Base-by-base conservation (phyloP, 306 rosid genomes). In the Casuarina glauca region DNA sequence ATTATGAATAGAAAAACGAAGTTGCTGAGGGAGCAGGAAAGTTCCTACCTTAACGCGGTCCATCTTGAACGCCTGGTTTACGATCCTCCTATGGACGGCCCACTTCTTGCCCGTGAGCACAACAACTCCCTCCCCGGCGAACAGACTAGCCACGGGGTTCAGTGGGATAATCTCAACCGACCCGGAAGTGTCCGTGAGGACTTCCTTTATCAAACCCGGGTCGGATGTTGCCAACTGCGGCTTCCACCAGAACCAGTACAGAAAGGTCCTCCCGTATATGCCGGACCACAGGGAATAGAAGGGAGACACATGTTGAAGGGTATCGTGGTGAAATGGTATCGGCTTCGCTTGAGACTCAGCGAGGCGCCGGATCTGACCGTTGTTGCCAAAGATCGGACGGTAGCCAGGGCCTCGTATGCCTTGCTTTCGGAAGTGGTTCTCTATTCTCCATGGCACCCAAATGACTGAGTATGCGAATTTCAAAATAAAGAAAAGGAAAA, bases 391-490 rank as follows among this genome's bases (percentile, higher is more conserved):
- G 82, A 93, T 62, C 74, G 77, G 92, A 86, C 84, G 86, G 90
- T 87, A 89, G 86, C 74, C 66, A 20, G 98, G 98, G 57, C 98
- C 98, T 0, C 57, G 9, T 48, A 89, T 79, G 54, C 95, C 98
- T 69, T 91, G 95, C 39, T 80, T 84, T 64, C 45, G 63, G 79
- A 91, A 91, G 64, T 91, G 89, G n/a, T 3, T 8, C 26, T 86
- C 87, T n/a, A 81, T 81, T 61, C 78, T 80, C 79, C 84, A 72
- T 10, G 97, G 97, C 66, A 84, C 79, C 89, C 91, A 89, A 41
- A 87, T 63, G 13, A 60, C 17, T 15, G 93, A 74, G 84, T 76
- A 39, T 11, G 76, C 44, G 20, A 79, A 49, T 74, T 87, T 93
- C 39, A 74, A 67, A 54, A 85, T 32, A 36, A 48, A 67, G 13